These are phyloP conservation scores for Ascochyta koolunga DNA, from an alignment of 2,329 filamentous ascomycete species.

Conservation along the genomic window DNA sequence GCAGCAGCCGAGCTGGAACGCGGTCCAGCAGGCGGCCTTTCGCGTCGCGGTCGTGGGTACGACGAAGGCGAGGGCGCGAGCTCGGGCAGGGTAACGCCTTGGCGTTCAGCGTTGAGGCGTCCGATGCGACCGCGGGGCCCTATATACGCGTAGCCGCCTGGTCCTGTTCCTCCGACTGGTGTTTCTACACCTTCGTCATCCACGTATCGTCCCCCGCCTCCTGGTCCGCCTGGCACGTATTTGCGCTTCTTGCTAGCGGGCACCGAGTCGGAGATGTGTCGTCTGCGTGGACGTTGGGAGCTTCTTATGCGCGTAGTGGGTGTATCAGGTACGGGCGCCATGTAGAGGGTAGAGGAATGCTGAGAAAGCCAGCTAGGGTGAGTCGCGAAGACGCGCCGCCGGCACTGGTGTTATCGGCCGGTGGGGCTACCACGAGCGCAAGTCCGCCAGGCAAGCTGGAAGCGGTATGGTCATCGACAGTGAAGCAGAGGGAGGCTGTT, in stretches of 20 bases:
- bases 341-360: conserved; percentile 37
- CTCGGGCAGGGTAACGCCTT: conserved; percentile 50
- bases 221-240: conserved; percentile 86
- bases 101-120: conserved; percentile 55
- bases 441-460: conserved; percentile 30
- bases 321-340: conserved; percentile 46
- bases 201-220: conserved; percentile 83
- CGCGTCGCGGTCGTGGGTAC: conserved; percentile 45
- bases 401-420: conserved; percentile 27
- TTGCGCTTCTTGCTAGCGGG: conserved; percentile 54
- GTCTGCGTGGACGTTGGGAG: conserved; percentile 41
- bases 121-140: conserved; percentile 61
- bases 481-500: conserved; percentile 7
- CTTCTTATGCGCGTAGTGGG: conserved; percentile 45
- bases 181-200: conserved; percentile 72
- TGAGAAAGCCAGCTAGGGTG: conserved; percentile 33
- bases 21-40: conserved; percentile 59
- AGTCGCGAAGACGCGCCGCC: conserved; percentile 41
- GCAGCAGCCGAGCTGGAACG: conserved; percentile 87
- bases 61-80: conserved; percentile 59
- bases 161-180: conserved; percentile 57
- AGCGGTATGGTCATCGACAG: conserved; percentile 32
- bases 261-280: conserved; percentile 48
- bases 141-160: conserved; percentile 58
- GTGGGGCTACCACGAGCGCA: conserved; percentile 36